Evolutionary conservation across 2,329 filamentous ascomycete genomes (phyloP), one percentile per base, ranked within the genome.

Genomic region (Elsinoe batatas): DNA sequence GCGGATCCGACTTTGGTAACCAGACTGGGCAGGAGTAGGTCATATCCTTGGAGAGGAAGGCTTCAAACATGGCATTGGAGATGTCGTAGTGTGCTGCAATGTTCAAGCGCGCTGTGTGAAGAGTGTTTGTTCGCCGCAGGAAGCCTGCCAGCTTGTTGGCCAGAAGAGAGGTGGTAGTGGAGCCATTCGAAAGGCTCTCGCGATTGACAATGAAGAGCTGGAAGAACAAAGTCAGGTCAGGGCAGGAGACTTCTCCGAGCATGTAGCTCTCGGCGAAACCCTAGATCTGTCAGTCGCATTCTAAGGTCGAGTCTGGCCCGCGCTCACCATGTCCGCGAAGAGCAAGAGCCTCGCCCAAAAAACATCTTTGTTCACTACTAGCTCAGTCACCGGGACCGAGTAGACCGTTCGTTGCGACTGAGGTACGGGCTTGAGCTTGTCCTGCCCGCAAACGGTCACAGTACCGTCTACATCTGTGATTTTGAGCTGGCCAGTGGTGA

Each of bases 61-160:
- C 82, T 5, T 83, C 81, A 62, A 88, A 88, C 82, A 88, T 86
- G 57, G 83, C 81, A 64, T 88, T 88, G 60, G 80, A 83, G 59
- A 88, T 85, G 63, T 89, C 85, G 66, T 89, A 89, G 61, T 89
- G 85, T 3, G 84, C 83, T 2, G 79, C 79, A 53, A 86, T 82
- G 64, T 89, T 87, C 42, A 86, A 72, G 10, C 81, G 74, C 10
- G 83, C 79, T 57, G 74, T 76, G 55, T 71, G 69, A 13, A 76
- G 70, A 18, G 73, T 75, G 63, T 76, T 76, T 43, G 70, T 74
- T 43, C 69, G 67, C 47, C 74, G 67, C 12, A 74, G 61, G 35
- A 87, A 65, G 47, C 77, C 79, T 2, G 80, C 78, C 38, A 86
- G 67, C 2, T 79, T 76, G 5, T 76, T 74, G 1, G 79, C 79